A percentile compares a stretch with the other conserved stretches of the same genome.
phyloP scores from a whole-genome alignment of 305 asterid species.

The Petunia hybrid region DNA sequence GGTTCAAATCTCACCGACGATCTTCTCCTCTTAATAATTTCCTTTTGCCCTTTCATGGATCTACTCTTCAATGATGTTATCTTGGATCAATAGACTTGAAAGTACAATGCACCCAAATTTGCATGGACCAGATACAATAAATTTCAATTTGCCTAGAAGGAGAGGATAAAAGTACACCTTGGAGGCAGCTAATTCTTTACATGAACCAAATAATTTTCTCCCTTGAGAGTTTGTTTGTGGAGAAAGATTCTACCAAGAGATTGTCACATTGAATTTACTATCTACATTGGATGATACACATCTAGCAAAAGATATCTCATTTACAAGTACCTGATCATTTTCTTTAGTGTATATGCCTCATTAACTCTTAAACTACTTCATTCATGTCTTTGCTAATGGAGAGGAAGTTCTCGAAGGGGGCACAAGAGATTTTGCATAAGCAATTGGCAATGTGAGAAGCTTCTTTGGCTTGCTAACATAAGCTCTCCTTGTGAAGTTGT shows the following conservation, averaged over 20 bases:
- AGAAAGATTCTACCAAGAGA: constrained; percentile 1
- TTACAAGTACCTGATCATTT: constrained; percentile 46
- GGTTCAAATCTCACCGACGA: too few relatives aligned
- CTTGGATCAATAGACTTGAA: too few relatives aligned
- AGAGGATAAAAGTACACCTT: neutral
- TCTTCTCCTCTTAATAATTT: too few relatives aligned
- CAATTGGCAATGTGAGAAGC: constrained; percentile 79
- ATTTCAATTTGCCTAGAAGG: neutral
- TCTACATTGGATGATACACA: constrained; percentile 34
- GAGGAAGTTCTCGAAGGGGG: constrained; percentile 54
- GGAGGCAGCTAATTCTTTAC: neutral
- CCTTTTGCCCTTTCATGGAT: too few relatives aligned
- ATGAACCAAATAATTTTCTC: neutral
- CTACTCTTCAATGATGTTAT: too few relatives aligned
- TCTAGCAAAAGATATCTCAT: constrained; percentile 40
- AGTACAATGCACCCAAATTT: too few relatives aligned
- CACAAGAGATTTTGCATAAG: constrained; percentile 80
- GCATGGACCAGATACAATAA: neutral
- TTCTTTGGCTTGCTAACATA: constrained; percentile 87
- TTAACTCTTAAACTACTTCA: constrained; percentile 28
- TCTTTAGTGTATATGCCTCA: constrained; percentile 37
- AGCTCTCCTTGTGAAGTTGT: constrained; percentile 93
- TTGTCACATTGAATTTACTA: constrained; percentile 37
- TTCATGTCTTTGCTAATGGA: constrained; percentile 37
- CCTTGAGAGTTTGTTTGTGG: neutral